Conservation (phyloP, 129 eudicot genomes). For the Deinandra increscens region DNA sequence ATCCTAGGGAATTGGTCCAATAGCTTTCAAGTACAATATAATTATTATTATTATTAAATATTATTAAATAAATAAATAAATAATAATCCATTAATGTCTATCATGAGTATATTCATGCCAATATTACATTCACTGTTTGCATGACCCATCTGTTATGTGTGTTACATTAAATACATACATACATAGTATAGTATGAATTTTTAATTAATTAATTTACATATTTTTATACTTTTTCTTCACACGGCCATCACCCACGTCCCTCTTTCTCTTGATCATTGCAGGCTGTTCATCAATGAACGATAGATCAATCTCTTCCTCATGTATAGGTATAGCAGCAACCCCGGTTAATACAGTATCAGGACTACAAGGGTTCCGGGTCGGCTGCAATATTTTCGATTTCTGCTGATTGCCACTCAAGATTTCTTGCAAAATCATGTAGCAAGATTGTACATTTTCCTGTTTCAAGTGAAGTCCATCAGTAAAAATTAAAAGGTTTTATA, state of each 20-base stretch:
- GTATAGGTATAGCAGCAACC: conserved; percentile 1
- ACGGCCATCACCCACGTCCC: conserved; percentile 24
- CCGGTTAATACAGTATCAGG: conserved; percentile 49
- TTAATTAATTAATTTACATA: conserved; percentile 15
- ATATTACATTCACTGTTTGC: conserved; percentile 37
- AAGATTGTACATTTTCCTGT: conserved; percentile 45
- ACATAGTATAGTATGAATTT: too few relatives aligned
- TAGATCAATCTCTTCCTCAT: conserved; percentile 34
- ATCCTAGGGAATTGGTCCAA: conserved; percentile 35
- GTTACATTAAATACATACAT: conserved; percentile 14
- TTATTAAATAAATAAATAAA: background rate
- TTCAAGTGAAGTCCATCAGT: background rate
- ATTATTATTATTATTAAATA: background rate
- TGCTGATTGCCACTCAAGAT: conserved; percentile 11
- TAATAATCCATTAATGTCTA: conserved; percentile 22
- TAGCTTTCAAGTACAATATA: conserved; percentile 22
- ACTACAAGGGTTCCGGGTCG: conserved; percentile 42
- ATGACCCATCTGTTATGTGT: conserved; percentile 21
- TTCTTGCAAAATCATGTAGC: conserved; percentile 34
- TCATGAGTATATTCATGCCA: conserved; percentile 40
- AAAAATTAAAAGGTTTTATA: background rate
- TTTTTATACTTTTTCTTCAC: conserved; percentile 3
- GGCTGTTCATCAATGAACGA: conserved; percentile 36
- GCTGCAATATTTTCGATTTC: background rate
- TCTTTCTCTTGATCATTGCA: conserved; percentile 39